Evolutionary conservation across 2,329 filamentous ascomycete genomes (phyloP).

Genomic region (Calonectria ilicicola): DNA sequence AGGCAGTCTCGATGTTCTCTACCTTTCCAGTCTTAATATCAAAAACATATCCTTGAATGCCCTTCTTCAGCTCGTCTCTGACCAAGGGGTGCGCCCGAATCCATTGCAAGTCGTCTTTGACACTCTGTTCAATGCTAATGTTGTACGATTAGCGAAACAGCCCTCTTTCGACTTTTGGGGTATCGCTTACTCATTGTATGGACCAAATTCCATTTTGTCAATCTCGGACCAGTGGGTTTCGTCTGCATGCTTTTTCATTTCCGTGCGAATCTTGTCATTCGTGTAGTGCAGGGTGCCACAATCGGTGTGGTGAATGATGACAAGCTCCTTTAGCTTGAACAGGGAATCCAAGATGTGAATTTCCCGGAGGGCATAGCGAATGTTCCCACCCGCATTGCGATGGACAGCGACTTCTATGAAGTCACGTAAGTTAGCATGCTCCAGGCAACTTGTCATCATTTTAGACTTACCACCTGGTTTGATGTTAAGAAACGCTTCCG

Average conservation of each 20-base stretch:
- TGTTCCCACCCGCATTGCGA: conserved; percentile 23
- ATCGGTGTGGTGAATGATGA: conserved; percentile 22
- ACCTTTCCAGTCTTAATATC: conserved; percentile 23
- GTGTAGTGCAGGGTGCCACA: conserved; percentile 21
- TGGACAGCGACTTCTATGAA: conserved; percentile 10
- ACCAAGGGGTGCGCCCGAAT: conserved; percentile 9
- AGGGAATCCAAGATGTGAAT: conserved; percentile 18
- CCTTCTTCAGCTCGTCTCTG: conserved; percentile 21
- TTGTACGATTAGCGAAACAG: neutral
- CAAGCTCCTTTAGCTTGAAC: conserved; percentile 15
- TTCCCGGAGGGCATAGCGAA: conserved; percentile 19
- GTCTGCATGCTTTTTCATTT: neutral
- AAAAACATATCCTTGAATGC: conserved; percentile 14
- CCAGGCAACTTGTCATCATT: neutral
- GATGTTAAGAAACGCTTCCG: conserved; percentile 16
- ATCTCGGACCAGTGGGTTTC: conserved; percentile 6
- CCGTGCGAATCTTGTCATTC: conserved; percentile 1
- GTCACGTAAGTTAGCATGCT: neutral
- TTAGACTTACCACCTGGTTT: conserved; percentile 10
- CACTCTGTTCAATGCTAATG: conserved; percentile 10
- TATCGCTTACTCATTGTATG: conserved; percentile 16
- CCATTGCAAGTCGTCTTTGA: conserved; percentile 20
- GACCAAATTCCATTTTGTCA: conserved; percentile 12
- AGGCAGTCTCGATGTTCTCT: neutral
- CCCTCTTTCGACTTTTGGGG: no score